Percentiles rank a stretch among this genome's conserved stretches.
Evolutionary conservation across 805 yeast species (phyloP).

Genomic region (Candida mattraensis): DNA sequence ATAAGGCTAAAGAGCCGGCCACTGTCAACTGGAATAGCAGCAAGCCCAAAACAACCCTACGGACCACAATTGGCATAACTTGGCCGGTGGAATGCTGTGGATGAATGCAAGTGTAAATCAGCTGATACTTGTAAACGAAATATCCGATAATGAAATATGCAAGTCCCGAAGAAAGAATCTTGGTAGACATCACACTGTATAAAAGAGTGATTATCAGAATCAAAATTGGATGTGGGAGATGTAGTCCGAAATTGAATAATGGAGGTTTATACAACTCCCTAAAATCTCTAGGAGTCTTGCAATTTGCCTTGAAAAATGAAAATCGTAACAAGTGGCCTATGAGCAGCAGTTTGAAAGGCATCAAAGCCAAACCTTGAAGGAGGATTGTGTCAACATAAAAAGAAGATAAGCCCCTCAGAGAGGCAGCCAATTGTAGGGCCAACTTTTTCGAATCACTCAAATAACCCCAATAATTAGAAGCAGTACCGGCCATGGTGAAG

Average conservation of each 20-base stretch:
- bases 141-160: conserved; percentile 83
- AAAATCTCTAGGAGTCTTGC: conserved; percentile 83
- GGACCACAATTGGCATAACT: conserved; percentile 89
- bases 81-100: conserved; percentile 96
- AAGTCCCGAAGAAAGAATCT: conserved; percentile 80
- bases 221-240: conserved; percentile 87
- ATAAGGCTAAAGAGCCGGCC: conserved; percentile 82
- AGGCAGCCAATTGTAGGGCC: conserved; percentile 82
- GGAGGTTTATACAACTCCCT: conserved; percentile 81
- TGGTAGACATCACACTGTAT: conserved; percentile 87
- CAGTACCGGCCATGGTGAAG: conserved; percentile 92
- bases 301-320: conserved; percentile 61
- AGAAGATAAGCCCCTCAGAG: conserved; percentile 73
- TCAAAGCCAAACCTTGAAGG: conserved; percentile 82
- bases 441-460: conserved; percentile 86
- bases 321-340: conserved; percentile 76
- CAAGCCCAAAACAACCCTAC: conserved; percentile 80
- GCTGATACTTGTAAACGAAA: conserved; percentile 86
- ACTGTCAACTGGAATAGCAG: conserved; percentile 85
- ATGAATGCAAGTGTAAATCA: conserved; percentile 87
- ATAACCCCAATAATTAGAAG: conserved; percentile 74
- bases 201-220: conserved; percentile 81
- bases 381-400: conserved; percentile 88
- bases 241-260: conserved; percentile 86
- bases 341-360: conserved; percentile 82